A percentile compares a stretch with the other conserved stretches of the same genome.
Conservation (phyloP, 1,284 basidiomycete species). For the Sphaerobolus stellatus region DNA sequence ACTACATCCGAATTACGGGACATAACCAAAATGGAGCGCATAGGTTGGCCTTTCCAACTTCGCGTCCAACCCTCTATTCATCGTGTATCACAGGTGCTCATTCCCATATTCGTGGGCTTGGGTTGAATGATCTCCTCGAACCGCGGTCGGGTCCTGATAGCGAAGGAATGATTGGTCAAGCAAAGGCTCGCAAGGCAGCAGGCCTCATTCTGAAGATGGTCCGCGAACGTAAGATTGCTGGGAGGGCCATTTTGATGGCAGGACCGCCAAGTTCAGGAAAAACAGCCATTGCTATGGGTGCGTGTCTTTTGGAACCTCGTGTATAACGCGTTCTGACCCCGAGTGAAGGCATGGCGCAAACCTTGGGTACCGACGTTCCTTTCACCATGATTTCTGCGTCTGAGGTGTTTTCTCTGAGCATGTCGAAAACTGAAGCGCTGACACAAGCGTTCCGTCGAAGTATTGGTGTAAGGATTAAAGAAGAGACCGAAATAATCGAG, state of each 20-base stretch:
- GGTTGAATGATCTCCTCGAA: constrained; percentile 89
- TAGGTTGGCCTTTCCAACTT: constrained; percentile 52
- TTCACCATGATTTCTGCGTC: constrained; percentile 97
- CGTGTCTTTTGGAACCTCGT: constrained; percentile 22
- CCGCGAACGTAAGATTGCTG: constrained; percentile 92
- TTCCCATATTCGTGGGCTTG: constrained; percentile 95
- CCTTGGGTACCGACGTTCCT: constrained; percentile 89
- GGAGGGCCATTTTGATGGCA: constrained; percentile 92
- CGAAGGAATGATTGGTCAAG: constrained; percentile 97
- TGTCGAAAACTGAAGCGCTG: constrained; percentile 98
- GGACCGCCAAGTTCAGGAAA: constrained; percentile 97
- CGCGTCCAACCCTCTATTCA: constrained; percentile 1
- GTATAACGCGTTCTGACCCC: neutral
- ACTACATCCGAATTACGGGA: constrained; percentile 79
- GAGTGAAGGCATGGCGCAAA: constrained; percentile 92
- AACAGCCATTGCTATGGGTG: constrained; percentile 95
- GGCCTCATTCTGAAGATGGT: constrained; percentile 99
- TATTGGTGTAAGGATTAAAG: constrained; percentile 96
- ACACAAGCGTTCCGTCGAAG: constrained; percentile 95
- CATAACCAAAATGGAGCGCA: constrained; percentile 95
- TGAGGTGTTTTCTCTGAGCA: constrained; percentile 96
- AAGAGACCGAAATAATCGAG: constrained; percentile 96
- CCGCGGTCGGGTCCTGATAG: constrained; percentile 69
- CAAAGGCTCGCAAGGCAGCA: constrained; percentile 91
- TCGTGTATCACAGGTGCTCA: constrained; percentile 69